Conservation (phyloP, 2,329 filamentous ascomycete genomes). For the Coccinonectria pachysandricola region DNA sequence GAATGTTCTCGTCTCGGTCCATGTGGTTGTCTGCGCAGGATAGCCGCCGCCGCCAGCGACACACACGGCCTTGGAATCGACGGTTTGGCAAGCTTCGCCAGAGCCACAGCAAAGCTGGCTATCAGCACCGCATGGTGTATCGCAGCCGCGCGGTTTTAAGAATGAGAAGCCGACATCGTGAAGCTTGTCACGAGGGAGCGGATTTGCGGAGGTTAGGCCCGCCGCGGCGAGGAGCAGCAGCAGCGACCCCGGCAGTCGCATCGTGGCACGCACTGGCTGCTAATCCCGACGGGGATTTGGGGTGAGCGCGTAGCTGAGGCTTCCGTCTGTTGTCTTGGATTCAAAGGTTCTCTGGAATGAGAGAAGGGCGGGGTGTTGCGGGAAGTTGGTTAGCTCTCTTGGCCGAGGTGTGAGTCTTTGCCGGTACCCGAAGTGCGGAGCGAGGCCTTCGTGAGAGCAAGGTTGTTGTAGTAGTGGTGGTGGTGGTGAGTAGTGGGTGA, state of each 20-base stretch:
- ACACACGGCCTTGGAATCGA: slow-evolving; percentile 40
- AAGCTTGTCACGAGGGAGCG: slow-evolving; percentile 39
- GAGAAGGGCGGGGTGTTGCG: slow-evolving; percentile 7
- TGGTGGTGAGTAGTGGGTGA: too few species aligned
- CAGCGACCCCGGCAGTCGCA: too few species aligned
- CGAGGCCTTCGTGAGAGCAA: too few species aligned
- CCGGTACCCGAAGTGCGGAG: too few species aligned
- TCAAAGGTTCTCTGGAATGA: slow-evolving; percentile 11
- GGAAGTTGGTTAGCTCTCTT: too few species aligned
- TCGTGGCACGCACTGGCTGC: too few species aligned
- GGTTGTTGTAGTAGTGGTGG: too few species aligned
- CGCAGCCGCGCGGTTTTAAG: slow-evolving; percentile 40
- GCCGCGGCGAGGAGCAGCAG: slow-evolving; percentile 30
- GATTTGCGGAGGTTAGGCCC: slow-evolving; percentile 29
- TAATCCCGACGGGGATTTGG: too few species aligned
- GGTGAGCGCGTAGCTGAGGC: too few species aligned
- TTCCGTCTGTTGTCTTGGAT: too few species aligned
- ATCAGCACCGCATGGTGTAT: slow-evolving; percentile 42
- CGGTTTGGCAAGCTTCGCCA: slow-evolving; percentile 41
- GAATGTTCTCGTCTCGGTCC: slow-evolving; percentile 49
- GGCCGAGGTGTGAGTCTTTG: too few species aligned
- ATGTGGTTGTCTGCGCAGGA: slow-evolving; percentile 43
- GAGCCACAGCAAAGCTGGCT: slow-evolving; percentile 45
- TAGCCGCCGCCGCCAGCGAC: slow-evolving; percentile 23
- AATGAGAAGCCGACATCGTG: slow-evolving; percentile 40